phyloP scores from a whole-genome alignment of 2,329 filamentous ascomycete genomes.

The Metarhizium humberi region DNA sequence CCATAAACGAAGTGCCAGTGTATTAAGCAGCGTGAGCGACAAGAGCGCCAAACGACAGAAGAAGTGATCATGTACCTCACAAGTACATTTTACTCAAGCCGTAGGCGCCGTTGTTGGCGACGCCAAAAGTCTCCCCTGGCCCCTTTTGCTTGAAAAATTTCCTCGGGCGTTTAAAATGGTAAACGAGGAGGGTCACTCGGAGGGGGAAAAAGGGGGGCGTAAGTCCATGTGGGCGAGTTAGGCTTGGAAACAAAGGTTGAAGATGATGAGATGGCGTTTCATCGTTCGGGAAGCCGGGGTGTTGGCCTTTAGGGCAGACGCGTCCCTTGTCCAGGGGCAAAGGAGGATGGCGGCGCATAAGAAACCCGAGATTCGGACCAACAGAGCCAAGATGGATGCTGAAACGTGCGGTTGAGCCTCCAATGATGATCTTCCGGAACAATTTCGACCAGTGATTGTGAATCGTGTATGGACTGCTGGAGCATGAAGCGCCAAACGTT shows the following conservation, averaged over 20 bases:
- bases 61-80: constrained; percentile 26
- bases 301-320: background rate
- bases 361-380: background rate
- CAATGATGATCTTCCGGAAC: background rate
- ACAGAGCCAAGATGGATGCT: background rate
- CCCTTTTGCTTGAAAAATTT: background rate
- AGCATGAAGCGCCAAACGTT: background rate
- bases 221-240: background rate
- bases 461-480: background rate
- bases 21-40: constrained; percentile 62
- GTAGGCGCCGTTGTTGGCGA: background rate
- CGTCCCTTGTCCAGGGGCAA: background rate
- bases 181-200: background rate
- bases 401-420: background rate
- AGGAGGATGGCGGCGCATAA: background rate
- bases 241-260: background rate
- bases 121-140: background rate
- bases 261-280: background rate
- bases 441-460: background rate
- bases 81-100: constrained; percentile 13
- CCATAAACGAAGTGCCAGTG: constrained; percentile 77
- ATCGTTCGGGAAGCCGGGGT: background rate
- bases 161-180: too few species aligned
- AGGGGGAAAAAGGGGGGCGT: background rate
- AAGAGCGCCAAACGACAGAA: constrained; percentile 49